phyloP scores from a whole-genome alignment of 441 rosid genomes.

The Populus hybrid region DNA sequence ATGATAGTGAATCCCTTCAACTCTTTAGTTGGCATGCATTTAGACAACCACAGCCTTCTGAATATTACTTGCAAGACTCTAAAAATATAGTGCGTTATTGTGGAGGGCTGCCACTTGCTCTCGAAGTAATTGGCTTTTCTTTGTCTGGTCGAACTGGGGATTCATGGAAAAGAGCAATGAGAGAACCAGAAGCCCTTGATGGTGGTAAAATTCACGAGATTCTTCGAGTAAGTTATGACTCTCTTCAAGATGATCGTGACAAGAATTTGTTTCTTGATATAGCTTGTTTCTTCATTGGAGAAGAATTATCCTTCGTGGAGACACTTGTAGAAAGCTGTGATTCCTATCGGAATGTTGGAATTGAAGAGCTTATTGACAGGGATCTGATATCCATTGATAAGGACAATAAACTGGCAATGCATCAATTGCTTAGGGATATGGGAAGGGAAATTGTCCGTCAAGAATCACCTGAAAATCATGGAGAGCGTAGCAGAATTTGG shows the following conservation, averaged over 20 bases:
- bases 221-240: constrained; percentile 11
- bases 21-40: constrained; percentile 23
- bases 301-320: constrained; percentile 5
- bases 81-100: not conserved
- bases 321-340: constrained; percentile 10
- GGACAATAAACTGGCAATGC: constrained; percentile 10
- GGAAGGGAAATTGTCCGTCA: constrained; percentile 15
- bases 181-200: constrained; percentile 18
- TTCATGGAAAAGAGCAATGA: constrained; percentile 30
- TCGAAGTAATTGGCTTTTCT: constrained; percentile 13
- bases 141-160: constrained; percentile 2
- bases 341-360: constrained; percentile 7
- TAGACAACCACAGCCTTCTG: not conserved
- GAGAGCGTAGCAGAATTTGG: constrained; percentile 47
- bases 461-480: constrained; percentile 24
- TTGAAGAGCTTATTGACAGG: constrained; percentile 13
- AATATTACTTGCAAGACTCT: not conserved
- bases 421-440: constrained; percentile 28
- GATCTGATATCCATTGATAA: constrained; percentile 5
- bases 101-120: constrained; percentile 20
- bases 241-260: constrained; percentile 8
- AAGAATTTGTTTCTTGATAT: constrained; percentile 22
- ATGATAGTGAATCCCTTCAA: not conserved
- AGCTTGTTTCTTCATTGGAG: constrained; percentile 26
- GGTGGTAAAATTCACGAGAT: constrained; percentile 8